phyloP scores from a whole-genome alignment of 306 rosid genomes.

The Fagus crenata region DNA sequence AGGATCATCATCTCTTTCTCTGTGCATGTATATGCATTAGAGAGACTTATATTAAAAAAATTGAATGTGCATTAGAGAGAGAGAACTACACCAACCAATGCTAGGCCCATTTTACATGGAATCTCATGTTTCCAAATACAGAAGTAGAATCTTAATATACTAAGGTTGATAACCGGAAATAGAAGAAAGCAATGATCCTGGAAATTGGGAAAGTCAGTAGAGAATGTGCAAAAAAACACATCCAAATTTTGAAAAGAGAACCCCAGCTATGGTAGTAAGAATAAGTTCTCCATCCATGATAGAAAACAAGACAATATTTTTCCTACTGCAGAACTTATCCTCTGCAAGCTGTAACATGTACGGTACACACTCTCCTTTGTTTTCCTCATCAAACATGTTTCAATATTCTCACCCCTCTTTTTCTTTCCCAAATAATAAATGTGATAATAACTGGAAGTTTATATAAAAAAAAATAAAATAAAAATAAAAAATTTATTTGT shows the following conservation, averaged over 20 bases:
- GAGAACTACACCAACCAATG: neutral
- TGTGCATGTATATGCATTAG: neutral
- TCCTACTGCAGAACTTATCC: neutral
- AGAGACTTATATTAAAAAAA: neutral
- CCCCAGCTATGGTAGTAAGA: neutral
- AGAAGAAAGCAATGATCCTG: neutral
- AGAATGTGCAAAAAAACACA: neutral
- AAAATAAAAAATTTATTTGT: no score
- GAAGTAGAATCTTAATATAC: neutral
- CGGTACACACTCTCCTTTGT: neutral
- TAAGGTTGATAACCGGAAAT: neutral
- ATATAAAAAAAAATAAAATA: neutral
- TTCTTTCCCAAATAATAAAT: neutral
- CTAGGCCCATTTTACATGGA: neutral
- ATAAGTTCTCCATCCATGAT: neutral
- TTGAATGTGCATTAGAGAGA: neutral
- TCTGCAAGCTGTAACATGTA: neutral
- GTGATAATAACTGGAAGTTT: neutral
- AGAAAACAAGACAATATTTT: neutral
- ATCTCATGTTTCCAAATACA: neutral
- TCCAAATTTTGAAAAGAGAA: neutral
- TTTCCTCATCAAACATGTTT: neutral
- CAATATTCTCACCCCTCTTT: neutral
- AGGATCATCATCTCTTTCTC: neutral
- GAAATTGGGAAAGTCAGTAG: neutral